These are phyloP conservation scores for Podila minutissima DNA, from an alignment of 192 early-diverging fungal species.

Conservation along the genomic window DNA sequence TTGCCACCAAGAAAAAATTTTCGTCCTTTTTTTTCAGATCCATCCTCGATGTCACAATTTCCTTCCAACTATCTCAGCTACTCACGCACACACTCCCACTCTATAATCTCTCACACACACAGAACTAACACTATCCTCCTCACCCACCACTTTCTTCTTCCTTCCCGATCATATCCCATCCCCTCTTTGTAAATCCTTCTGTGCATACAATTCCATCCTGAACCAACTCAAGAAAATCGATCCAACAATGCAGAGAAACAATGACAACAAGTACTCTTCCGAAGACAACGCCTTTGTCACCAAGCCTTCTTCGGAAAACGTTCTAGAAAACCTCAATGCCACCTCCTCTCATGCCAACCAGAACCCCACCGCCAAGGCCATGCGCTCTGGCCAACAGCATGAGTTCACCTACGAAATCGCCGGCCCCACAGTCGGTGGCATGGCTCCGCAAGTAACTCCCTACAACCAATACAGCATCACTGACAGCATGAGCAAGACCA, in stretches of 20 bases:
- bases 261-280: neutral
- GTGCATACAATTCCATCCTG: slow-evolving; percentile 9
- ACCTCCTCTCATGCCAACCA: slow-evolving; percentile 3
- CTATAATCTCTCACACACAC: neutral
- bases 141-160: neutral
- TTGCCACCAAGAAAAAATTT: neutral
- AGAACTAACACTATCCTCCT: neutral
- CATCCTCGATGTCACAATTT: neutral
- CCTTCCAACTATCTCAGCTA: neutral
- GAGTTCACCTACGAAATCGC: slow-evolving; percentile 11
- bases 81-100: neutral
- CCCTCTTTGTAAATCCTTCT: slow-evolving; percentile 25
- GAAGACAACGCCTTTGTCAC: neutral
- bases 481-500: neutral
- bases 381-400: slow-evolving; percentile 7
- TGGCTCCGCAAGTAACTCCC: neutral
- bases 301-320: neutral
- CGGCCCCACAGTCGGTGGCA: slow-evolving; percentile 21
- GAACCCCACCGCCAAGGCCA: slow-evolving; percentile 2
- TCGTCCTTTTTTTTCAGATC: neutral
- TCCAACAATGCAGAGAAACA: slow-evolving; percentile 17
- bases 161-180: neutral
- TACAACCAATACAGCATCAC: slow-evolving; percentile 7
- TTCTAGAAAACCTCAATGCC: neutral
- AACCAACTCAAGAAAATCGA: neutral